Evolutionary conservation across 2,329 filamentous ascomycete genomes (phyloP), one percentile per base, ranked within the genome.

Genomic region (Aureobasidium sp.): DNA sequence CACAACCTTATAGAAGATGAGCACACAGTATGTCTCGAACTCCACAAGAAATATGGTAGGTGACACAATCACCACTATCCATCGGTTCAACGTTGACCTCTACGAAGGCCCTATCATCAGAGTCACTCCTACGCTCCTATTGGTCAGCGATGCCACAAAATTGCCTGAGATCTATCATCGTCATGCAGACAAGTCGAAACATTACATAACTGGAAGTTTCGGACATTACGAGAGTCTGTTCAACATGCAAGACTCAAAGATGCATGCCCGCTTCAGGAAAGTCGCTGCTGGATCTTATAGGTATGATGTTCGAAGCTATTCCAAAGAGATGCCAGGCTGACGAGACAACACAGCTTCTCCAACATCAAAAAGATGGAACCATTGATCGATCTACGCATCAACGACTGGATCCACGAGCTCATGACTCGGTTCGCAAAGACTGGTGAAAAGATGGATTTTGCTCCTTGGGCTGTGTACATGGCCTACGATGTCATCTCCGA

Each of bases 171-270:
- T 86, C 29, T 86, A 85, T 71, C 75, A 77, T 58, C 78, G 82
- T 25, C 74, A 81, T 64, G 82, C 79, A 5, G 76, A 83, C 71
- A 86, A 86, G 68, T 81, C 80, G 1, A 76, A 82, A 53, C 79
- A 84, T 69, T 86, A 85, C 68, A 82, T 84, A 63, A 81, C 82
- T 0, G 82, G 82, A 22, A 80, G 76, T 27, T 84, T 85, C 65
- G 82, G 82, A 17, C 77, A 81, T 61, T 78, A 75, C 5, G 82
- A 84, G 63, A 78, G 76, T 1, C 66, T 85, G 6, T 84, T 86
- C 70, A 84, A 84, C 62, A 84, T 84, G 77, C 79, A 80, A 63
- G 77, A 81, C 49, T 74, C 79, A 49, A 75, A 75, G 59, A 72
- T 73, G 5, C 84, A 86, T 68, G 75, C 81, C 3, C 72, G 75